Evolutionary conservation across 345 rosid genomes (phyloP).

Genomic region (Anastatica hierochuntica): DNA sequence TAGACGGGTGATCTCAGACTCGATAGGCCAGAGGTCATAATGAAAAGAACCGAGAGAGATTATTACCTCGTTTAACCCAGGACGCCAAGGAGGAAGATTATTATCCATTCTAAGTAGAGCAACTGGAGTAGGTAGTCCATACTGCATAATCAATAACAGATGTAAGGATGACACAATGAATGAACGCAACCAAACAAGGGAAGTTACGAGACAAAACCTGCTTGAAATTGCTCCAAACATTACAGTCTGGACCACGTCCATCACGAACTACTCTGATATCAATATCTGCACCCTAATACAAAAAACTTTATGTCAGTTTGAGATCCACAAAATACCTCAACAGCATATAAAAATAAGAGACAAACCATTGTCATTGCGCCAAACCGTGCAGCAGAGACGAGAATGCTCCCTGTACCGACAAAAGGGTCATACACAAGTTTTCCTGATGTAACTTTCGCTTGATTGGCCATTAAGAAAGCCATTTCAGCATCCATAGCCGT

Average conservation of each 20-base stretch:
- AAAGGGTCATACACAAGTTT: constrained; percentile 92
- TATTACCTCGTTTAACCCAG: constrained; percentile 71
- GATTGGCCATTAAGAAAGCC: constrained; percentile 97
- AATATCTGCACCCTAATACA: constrained; percentile 84
- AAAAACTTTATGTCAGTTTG: constrained; percentile 11
- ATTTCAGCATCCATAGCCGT: constrained; percentile 99
- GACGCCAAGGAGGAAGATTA: constrained; percentile 95
- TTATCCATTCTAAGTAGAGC: constrained; percentile 86
- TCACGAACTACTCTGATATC: constrained; percentile 93
- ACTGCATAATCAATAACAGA: constrained; percentile 36
- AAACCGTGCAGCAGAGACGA: constrained; percentile 84
- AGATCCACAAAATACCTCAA: not conserved
- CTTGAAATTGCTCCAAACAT: constrained; percentile 98
- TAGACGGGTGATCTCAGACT: not conserved
- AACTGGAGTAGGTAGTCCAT: constrained; percentile 72
- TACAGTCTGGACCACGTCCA: constrained; percentile 95
- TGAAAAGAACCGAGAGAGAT: not conserved
- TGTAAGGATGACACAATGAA: not conserved
- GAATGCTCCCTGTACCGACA: constrained; percentile 95
- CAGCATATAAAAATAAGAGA: not conserved
- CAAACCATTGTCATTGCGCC: constrained; percentile 90
- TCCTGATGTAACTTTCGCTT: constrained; percentile 68
- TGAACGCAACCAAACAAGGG: not conserved
- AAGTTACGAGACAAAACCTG: constrained; percentile 45
- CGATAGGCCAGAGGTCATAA: not conserved